Percentiles rank a stretch among this genome's conserved stretches.
Conservation (phyloP, 2,329 filamentous ascomycete species). For the Stachybotrys elegans region DNA sequence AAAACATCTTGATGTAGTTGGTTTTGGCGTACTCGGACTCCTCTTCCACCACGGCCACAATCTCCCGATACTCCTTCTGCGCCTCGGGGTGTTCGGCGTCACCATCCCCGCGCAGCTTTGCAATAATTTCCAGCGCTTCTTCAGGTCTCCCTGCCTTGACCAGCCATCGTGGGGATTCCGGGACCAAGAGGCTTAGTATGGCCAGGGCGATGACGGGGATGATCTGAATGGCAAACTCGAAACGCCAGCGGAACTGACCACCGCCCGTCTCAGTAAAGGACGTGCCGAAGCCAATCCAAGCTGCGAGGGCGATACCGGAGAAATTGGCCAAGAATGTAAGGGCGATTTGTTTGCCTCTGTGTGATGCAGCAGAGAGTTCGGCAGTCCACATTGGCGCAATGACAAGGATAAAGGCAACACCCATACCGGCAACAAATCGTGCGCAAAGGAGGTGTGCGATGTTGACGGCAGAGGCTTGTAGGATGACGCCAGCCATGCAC, state of each 20-base stretch:
- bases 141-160: slow-evolving; percentile 16
- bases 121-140: slow-evolving; percentile 23
- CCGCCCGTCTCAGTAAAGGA: slow-evolving; percentile 17
- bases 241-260: slow-evolving; percentile 24
- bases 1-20: slow-evolving; percentile 33
- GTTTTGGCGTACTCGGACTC: slow-evolving; percentile 26
- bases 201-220: slow-evolving; percentile 31
- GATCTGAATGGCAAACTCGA: slow-evolving; percentile 29
- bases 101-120: slow-evolving; percentile 16
- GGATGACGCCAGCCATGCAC: slow-evolving; percentile 39
- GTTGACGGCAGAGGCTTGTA: slow-evolving; percentile 39
- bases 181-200: slow-evolving; percentile 30
- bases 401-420: slow-evolving; percentile 44
- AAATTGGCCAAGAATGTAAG: slow-evolving; percentile 48
- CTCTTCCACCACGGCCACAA: slow-evolving; percentile 31
- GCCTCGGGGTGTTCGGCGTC: slow-evolving; percentile 11
- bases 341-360: slow-evolving; percentile 35
- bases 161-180: slow-evolving; percentile 37
- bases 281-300: slow-evolving; percentile 29
- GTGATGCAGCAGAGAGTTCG: slow-evolving; percentile 40
- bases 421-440: slow-evolving; percentile 43
- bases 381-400: slow-evolving; percentile 43
- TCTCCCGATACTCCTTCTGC: slow-evolving; percentile 26
- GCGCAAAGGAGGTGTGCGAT: slow-evolving; percentile 42
- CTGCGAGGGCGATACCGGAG: slow-evolving; percentile 37